Evolutionary conservation across 768 basidiomycete genomes (phyloP), one percentile per base, ranked within the genome.

Genomic region (Collybia sp.): DNA sequence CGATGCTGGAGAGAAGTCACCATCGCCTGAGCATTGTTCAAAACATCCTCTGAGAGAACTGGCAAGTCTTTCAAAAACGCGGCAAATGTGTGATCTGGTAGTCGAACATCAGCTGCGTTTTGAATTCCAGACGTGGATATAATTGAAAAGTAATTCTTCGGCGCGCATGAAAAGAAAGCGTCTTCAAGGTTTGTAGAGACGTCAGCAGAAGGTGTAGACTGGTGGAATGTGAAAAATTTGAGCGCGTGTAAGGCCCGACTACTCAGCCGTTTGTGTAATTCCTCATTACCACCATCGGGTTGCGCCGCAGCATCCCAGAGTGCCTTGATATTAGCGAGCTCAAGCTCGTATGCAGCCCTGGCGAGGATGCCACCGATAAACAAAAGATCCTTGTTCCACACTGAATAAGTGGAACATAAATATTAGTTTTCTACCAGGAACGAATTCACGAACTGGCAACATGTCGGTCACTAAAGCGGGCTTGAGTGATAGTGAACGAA

Each of bases 371-470:
- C 94, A 4, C 91, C 91, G 13, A 92, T 73, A 56, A 79, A 85
- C 5, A 98, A 71, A 5, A 97, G 73, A 55, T 97, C 94, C 55
- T 77, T 82, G 55, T 98, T 98, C 93, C 92, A 95, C 5, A 83
- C 86, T 88, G 43, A 30, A 48, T 9, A 5, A 8, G 42, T 25
- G 25, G 25, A 8, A 25, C 8, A 25, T 25, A 8, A 25, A 25
- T 25, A 8, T 8, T 25, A 8, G 25, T 25, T 4, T 25, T 25
- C 25, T 3, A 25, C 25, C 25, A 25, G 8, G 25, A 25, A 25
- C 8, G 8, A 8, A 25, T 25, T 8, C 25, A 61, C 78, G 57
- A 58, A 87, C 87, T 66, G 16, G 84, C 82, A 18, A 90, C 90
- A 59, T 88, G 84, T 39, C 83, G 80, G 62, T 95, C 92, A 58